phyloP scores from a whole-genome alignment of 2,329 filamentous ascomycete species.

The Leptosphaerulina australis region DNA sequence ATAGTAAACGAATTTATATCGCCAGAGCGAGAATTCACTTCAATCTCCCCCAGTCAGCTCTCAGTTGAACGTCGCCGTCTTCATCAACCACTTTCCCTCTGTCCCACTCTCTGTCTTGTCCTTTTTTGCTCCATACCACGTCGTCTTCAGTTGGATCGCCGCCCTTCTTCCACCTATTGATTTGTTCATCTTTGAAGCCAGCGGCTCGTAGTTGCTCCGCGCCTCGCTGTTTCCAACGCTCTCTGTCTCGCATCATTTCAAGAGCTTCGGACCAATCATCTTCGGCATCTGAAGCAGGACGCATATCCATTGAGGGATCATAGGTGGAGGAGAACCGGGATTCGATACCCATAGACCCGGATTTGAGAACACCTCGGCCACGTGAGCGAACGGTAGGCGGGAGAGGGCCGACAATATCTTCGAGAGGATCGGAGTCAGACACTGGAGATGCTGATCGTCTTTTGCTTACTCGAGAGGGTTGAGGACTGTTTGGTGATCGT shows the following conservation, averaged over 20 bases:
- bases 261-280: slow-evolving; percentile 81
- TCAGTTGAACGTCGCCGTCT: slow-evolving; percentile 60
- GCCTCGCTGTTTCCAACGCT: slow-evolving; percentile 76
- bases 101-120: slow-evolving; percentile 72
- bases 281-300: slow-evolving; percentile 55
- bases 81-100: slow-evolving; percentile 65
- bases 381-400: slow-evolving; percentile 57
- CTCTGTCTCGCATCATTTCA: slow-evolving; percentile 78
- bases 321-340: slow-evolving; percentile 74
- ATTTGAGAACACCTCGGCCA: slow-evolving; percentile 41
- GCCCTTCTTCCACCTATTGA: slow-evolving; percentile 72
- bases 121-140: slow-evolving; percentile 74
- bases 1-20: neutral
- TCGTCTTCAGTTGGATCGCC: slow-evolving; percentile 67
- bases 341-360: slow-evolving; percentile 68
- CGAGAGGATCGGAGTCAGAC: slow-evolving; percentile 71
- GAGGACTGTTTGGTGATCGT: neutral
- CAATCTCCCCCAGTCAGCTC: slow-evolving; percentile 56
- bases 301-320: slow-evolving; percentile 64
- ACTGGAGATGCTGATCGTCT: slow-evolving; percentile 23
- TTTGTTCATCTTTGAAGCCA: slow-evolving; percentile 77
- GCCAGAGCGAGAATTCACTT: slow-evolving; percentile 21
- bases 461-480: slow-evolving; percentile 4
- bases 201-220: slow-evolving; percentile 76
- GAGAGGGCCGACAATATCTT: slow-evolving; percentile 75